Conservation (phyloP, 148 eudicot species). For the Mesembryanthemum crystallinum region DNA sequence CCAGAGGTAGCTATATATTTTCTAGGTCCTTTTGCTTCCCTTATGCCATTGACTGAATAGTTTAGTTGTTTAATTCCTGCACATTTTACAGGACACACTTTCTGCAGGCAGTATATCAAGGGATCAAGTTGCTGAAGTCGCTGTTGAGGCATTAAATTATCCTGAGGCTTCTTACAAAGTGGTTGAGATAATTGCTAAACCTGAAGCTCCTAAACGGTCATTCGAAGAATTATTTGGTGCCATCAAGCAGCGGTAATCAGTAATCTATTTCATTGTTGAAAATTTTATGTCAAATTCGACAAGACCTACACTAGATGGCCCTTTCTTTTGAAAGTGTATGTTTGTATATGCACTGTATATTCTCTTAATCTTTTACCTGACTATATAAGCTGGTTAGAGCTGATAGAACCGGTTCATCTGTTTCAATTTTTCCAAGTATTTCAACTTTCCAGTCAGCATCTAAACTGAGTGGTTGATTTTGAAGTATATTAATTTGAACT, state of each 20-base stretch:
- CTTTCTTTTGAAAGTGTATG: background rate
- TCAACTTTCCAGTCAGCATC: background rate
- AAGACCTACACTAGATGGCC: background rate
- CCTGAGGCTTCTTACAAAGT: slow-evolving; percentile 81
- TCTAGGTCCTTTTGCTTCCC: background rate
- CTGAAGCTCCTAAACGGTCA: slow-evolving; percentile 73
- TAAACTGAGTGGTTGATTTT: background rate
- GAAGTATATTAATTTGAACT: too few relatives aligned
- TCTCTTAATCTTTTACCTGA: background rate
- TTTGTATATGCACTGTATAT: slow-evolving; percentile 11
- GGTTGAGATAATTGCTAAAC: slow-evolving; percentile 83
- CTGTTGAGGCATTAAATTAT: slow-evolving; percentile 72
- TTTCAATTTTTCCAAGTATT: background rate
- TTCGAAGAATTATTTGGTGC: slow-evolving; percentile 66
- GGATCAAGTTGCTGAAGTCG: slow-evolving; percentile 95
- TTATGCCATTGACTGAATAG: background rate
- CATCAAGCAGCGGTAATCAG: slow-evolving; percentile 49
- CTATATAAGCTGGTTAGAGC: background rate
- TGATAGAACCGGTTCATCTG: background rate
- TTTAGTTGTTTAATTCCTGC: background rate
- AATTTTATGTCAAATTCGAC: background rate
- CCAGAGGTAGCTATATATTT: slow-evolving; percentile 57
- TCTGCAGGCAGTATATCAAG: slow-evolving; percentile 77
- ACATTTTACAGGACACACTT: slow-evolving; percentile 59
- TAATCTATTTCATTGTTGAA: background rate